phyloP scores from a whole-genome alignment of 2,329 filamentous ascomycete species.

The Paracoccidioides lutzii region DNA sequence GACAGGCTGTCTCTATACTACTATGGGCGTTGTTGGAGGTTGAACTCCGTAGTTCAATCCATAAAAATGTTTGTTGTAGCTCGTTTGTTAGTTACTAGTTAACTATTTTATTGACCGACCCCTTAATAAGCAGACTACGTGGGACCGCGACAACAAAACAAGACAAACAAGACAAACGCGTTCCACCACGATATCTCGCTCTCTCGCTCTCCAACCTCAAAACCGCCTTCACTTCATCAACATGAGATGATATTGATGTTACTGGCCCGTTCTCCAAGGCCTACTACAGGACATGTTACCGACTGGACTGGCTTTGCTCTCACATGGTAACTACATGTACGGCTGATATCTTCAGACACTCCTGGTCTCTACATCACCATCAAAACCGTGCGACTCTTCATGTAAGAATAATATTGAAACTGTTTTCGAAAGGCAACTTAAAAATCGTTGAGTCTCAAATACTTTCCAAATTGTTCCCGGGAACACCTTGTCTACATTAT shows the following conservation, averaged over 20 bases:
- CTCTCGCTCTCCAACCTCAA: not conserved
- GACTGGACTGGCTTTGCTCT: not conserved
- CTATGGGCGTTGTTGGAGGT: not conserved
- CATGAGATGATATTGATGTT: not conserved
- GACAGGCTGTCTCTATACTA: not conserved
- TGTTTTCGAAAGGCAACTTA: too few relatives aligned
- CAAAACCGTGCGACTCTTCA: too few relatives aligned
- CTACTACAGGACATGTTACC: not conserved
- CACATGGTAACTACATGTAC: not conserved
- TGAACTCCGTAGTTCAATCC: not conserved
- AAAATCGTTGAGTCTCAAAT: too few relatives aligned
- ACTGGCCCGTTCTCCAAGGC: not conserved
- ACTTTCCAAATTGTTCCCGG: too few relatives aligned
- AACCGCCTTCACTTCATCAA: not conserved
- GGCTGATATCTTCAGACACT: not conserved
- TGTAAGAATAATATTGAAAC: too few relatives aligned
- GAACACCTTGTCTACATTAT: too few relatives aligned
- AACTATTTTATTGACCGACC: too few relatives aligned
- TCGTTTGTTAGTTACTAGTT: not conserved
- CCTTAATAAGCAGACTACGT: not conserved
- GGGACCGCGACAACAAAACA: not conserved
- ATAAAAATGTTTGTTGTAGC: not conserved
- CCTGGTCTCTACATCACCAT: too few relatives aligned
- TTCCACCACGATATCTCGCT: not conserved
- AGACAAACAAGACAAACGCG: slow-evolving; percentile 1